Evolutionary conservation across 1,284 basidiomycete genomes (phyloP), one percentile per base, ranked within the genome.

Genomic region (Cryptococcus amylolentus): DNA sequence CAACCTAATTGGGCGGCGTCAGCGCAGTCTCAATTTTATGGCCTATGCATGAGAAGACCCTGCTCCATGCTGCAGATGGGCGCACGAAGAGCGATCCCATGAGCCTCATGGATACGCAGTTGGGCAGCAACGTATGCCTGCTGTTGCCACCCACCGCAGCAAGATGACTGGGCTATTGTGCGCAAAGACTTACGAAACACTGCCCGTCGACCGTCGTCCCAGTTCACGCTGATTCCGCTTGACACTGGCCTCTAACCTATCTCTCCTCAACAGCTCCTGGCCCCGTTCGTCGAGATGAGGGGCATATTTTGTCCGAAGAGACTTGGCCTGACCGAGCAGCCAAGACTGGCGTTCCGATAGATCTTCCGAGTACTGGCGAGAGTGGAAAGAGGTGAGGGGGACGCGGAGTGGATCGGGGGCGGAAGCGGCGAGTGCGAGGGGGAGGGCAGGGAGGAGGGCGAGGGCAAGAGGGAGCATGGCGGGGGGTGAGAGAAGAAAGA

Each of bases 271-370:
- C 31, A 62, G 27, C 39, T 66, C 62, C 58, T 57, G 44, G 14
- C 60, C 62, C 27, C 56, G 57, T 46, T 65, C 59, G 35, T 54
- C 57, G n/a, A 74, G 62, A 49, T 68, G 65, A 3, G 28, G 3
- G 1, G 52, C 54, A 56, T 74, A 74, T 58, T 76, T 76, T 10
- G 51, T 51, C 26, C 73, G 62, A 45, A 73, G 43, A 10, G 51
- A 56, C 42, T 57, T 51, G 1, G 68, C 70, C 52, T 73, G 63
- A n/a, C 55, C 54, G 38, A 63, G 57, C 20, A 72, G 54, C 70
- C 70, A 74, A n/a, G 54, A 61, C 46, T 63, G 58, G 7, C 67
- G 62, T 10, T 61, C 66, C 5, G 57, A 58, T 16, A 67, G 57
- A 51, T 72, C 71, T 44, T 54, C 51, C 31, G 61, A 52, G 52